Evolutionary conservation across 1,284 basidiomycete species (phyloP).

Genomic region (Gymnopus androsaceus): DNA sequence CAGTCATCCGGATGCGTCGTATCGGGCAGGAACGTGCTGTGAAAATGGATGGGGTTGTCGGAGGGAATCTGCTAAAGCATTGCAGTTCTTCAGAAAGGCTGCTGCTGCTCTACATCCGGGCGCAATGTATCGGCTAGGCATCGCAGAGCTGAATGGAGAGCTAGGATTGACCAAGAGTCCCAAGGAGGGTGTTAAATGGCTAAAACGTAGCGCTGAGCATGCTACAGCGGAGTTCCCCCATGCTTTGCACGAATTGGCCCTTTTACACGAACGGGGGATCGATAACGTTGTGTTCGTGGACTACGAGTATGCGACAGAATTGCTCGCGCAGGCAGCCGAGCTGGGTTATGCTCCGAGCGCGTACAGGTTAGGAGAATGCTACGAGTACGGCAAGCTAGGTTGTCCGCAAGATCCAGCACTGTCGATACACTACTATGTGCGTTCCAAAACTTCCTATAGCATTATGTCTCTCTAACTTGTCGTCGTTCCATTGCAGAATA

Average conservation of each 20-base stretch:
- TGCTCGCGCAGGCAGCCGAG: conserved; percentile 93
- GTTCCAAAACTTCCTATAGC: conserved; percentile 30
- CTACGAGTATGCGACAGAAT: conserved; percentile 91
- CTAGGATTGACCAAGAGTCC: conserved; percentile 85
- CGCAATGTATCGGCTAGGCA: conserved; percentile 95
- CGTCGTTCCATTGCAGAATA: conserved; percentile 69
- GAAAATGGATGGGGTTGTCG: conserved; percentile 99
- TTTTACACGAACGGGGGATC: conserved; percentile 93
- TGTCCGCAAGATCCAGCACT: conserved; percentile 97
- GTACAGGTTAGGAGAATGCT: conserved; percentile 95
- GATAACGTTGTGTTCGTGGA: conserved; percentile 98
- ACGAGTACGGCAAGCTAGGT: conserved; percentile 98
- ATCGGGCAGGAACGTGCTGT: conserved; percentile 95
- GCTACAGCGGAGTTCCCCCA: conserved; percentile 96
- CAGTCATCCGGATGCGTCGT: conserved; percentile 95
- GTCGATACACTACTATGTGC: conserved; percentile 97
- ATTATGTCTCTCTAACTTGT: conserved; percentile 15
- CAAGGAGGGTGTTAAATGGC: conserved; percentile 97
- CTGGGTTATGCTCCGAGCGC: conserved; percentile 96
- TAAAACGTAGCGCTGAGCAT: conserved; percentile 94
- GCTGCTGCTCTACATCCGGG: conserved; percentile 90
- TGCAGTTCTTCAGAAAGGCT: conserved; percentile 94
- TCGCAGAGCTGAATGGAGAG: conserved; percentile 96
- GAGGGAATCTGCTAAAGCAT: conserved; percentile 87
- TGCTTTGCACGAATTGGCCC: conserved; percentile 92